Percentiles rank a stretch among this genome's conserved stretches.
Conservation (phyloP, 257 asterid species). For the Thymus mandschuricus region DNA sequence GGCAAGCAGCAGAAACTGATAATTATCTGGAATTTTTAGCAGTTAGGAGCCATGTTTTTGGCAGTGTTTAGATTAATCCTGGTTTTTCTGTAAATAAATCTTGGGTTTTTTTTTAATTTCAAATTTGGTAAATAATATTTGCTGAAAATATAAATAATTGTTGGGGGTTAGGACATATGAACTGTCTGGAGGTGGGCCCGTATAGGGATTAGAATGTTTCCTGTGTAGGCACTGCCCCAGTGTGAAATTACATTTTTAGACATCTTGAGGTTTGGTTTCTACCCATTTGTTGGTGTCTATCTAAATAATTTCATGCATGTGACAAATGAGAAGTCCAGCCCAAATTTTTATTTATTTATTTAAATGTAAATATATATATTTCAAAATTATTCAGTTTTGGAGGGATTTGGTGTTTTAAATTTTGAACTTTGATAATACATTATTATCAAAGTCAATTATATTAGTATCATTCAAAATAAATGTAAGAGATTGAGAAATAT, state of each 20-base stretch:
- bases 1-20: conserved; percentile 25
- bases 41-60: conserved; percentile 16
- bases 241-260: conserved; percentile 25
- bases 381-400: conserved; percentile 8
- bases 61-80: conserved; percentile 17
- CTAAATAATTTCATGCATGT: background rate
- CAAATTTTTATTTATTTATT: background rate
- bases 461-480: background rate
- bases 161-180: conserved; percentile 6
- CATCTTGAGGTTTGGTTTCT: conserved; percentile 18
- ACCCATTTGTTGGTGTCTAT: background rate
- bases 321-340: conserved; percentile 6
- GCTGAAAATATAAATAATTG: conserved; percentile 23
- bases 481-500: no score
- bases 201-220: conserved; percentile 25
- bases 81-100: background rate
- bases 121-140: conserved; percentile 24
- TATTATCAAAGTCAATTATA: background rate
- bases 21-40: conserved; percentile 19
- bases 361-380: no score
- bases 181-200: conserved; percentile 30
- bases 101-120: conserved; percentile 15
- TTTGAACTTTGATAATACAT: background rate
- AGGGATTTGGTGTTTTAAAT: conserved; percentile 27
- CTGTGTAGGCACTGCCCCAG: conserved; percentile 1